Base-by-base conservation (phyloP, 441 rosid species). In the Pelargonium myrrhifolium region DNA sequence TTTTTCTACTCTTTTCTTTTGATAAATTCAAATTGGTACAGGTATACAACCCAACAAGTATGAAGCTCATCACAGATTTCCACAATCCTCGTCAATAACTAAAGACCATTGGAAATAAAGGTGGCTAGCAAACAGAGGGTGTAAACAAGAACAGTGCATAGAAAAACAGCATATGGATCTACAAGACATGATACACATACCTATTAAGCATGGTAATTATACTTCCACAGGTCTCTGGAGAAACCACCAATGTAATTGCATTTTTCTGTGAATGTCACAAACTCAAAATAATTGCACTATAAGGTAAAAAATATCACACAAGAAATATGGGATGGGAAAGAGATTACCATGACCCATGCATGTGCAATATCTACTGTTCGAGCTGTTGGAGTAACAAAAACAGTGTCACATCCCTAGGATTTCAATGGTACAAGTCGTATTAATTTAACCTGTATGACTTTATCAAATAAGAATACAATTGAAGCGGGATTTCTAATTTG, bases 321-420 rank as follows among this genome's bases (percentile, higher is more conserved):
- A 17, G 66, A 72, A 71, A 64, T 63, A 65, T 51, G 69, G 56
- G 17, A 65, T 51, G 69, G 56, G 17, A 75, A 76, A 47, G 49
- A 65, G 60, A 66, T 39, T 84, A 91, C 97, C 97, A 87, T 89
- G 74, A 86, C 66, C 97, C 97, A 92, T 53, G 92, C 86, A 77
- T 83, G 80, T 61, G 88, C 94, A 81, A 89, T 81, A 73, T 92
- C 97, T 5, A 92, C 84, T 9, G 91, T 92, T 70, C 94, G 79
- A 31, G 97, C 97, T 28, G 97, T 92, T 71, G 97, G 87, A 11
- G 97, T 85, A 74, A 87, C 89, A 55, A 92, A 89, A 58, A 83
- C 92, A 40, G 97, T 86, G 77, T 91, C 89, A 68, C 97, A 89
- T 70, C 97, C 97, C 97, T 91, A 76, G 62, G 47, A 78, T 80